Percentiles rank a stretch among this genome's conserved stretches.
Evolutionary conservation across 106 monocot genomes (phyloP).

Genomic region (Phalaenopsis equestris): DNA sequence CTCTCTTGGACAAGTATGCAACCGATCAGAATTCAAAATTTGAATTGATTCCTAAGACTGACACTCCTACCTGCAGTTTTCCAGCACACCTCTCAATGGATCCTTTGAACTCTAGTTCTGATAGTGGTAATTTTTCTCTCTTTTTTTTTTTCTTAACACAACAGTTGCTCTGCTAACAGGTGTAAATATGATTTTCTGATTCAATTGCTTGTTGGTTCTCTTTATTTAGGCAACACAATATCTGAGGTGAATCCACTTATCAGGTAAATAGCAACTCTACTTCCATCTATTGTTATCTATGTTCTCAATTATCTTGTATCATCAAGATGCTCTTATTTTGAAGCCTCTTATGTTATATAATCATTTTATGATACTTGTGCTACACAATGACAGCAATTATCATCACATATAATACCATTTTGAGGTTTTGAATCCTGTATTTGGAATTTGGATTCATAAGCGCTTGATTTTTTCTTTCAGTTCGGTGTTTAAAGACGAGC

Average conservation of each 20-base stretch:
- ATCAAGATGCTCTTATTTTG: background rate
- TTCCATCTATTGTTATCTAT: background rate
- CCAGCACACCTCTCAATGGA: constrained; percentile 1
- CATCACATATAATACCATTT: background rate
- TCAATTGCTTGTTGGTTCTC: background rate
- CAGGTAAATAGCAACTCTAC: constrained; percentile 11
- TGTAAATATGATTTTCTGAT: constrained; percentile 6
- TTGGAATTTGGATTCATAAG: background rate
- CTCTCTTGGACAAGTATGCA: background rate
- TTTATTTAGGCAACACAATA: constrained; percentile 4
- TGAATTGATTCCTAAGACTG: background rate
- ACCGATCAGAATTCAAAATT: background rate
- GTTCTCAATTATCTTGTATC: background rate
- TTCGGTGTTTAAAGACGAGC: background rate
- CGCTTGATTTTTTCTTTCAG: background rate
- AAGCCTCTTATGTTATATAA: background rate
- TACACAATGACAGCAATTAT: background rate
- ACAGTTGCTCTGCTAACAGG: background rate
- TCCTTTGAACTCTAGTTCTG: constrained; percentile 14
- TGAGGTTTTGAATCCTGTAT: background rate
- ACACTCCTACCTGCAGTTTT: constrained; percentile 1
- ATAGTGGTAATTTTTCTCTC: constrained; percentile 15
- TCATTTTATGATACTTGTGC: background rate
- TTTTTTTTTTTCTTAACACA: background rate
- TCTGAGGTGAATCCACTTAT: constrained; percentile 7